A percentile compares a stretch with the other conserved stretches of the same genome.
phyloP scores from a whole-genome alignment of 768 basidiomycete species.

The Saitozyma sp. region DNA sequence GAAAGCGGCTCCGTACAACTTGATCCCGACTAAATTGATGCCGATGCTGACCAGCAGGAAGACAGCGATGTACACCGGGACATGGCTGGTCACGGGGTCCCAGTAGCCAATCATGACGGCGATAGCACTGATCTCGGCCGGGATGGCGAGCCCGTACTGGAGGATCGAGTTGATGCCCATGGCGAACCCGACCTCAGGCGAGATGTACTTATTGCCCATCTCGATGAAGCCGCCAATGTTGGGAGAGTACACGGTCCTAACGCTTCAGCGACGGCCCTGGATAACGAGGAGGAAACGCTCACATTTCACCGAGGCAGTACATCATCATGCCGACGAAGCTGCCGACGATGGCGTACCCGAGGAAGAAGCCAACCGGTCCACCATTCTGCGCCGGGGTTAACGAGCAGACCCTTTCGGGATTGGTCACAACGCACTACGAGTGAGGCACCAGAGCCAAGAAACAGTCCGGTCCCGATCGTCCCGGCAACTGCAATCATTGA shows the following conservation, averaged over 20 bases:
- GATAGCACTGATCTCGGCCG: slow-evolving; percentile 11
- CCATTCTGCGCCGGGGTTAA: slow-evolving; percentile 8
- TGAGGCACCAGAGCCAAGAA: slow-evolving; percentile 28
- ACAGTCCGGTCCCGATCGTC: slow-evolving; percentile 31
- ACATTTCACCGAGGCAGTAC: slow-evolving; percentile 23
- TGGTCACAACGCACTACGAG: slow-evolving; percentile 7
- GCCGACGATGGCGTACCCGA: slow-evolving; percentile 24
- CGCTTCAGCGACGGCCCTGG: background rate
- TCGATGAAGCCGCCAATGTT: slow-evolving; percentile 15
- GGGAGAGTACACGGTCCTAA: slow-evolving; percentile 2
- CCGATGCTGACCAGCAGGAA: slow-evolving; percentile 7
- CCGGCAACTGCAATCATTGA: slow-evolving; percentile 12
- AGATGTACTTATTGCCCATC: slow-evolving; percentile 13
- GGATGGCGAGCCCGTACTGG: slow-evolving; percentile 12
- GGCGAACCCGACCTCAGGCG: slow-evolving; percentile 10
- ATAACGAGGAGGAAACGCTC: background rate
- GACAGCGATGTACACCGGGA: slow-evolving; percentile 12
- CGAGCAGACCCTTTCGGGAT: background rate
- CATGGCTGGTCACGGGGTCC: slow-evolving; percentile 1
- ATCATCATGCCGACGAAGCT: slow-evolving; percentile 1
- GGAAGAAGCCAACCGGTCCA: slow-evolving; percentile 25
- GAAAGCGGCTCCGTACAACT: slow-evolving; percentile 3
- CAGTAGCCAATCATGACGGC: slow-evolving; percentile 16
- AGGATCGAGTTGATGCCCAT: slow-evolving; percentile 19
- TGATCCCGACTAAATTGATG: background rate